A percentile compares a stretch with the other conserved stretches of the same genome.
phyloP scores from a whole-genome alignment of 306 rosid genomes.

The Mimosa bimucronata region DNA sequence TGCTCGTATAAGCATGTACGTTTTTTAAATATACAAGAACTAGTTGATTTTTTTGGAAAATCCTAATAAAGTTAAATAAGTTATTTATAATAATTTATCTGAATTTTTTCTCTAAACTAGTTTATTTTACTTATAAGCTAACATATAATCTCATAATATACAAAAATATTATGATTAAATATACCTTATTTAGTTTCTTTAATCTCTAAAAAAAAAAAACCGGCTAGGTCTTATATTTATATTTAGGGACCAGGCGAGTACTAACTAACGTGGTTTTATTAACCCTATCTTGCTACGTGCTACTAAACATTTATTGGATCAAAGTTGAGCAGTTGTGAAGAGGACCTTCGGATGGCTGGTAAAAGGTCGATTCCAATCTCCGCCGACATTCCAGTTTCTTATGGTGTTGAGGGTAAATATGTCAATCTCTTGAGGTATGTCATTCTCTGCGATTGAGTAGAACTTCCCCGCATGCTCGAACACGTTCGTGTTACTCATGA shows the following conservation, averaged over 20 bases:
- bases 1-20: background rate
- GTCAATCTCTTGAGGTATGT: conserved; percentile 73
- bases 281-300: background rate
- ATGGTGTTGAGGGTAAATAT: conserved; percentile 50
- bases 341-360: conserved; percentile 76
- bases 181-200: too few relatives aligned
- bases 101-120: too few relatives aligned
- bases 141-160: too few relatives aligned
- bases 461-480: conserved; percentile 70
- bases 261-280: background rate
- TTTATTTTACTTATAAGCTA: too few relatives aligned
- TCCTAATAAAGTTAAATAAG: too few relatives aligned
- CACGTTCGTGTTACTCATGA: conserved; percentile 68
- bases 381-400: conserved; percentile 60
- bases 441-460: conserved; percentile 65
- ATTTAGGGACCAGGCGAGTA: too few relatives aligned
- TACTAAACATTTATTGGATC: background rate
- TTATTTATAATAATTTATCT: too few relatives aligned
- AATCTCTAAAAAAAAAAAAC: too few relatives aligned
- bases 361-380: conserved; percentile 67
- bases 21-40: too few relatives aligned
- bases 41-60: too few relatives aligned
- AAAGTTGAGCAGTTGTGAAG: background rate
- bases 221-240: too few relatives aligned
- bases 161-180: too few relatives aligned